These are phyloP conservation scores for Brassica cretica DNA, from an alignment of 345 rosid species.

Conservation along the genomic window DNA sequence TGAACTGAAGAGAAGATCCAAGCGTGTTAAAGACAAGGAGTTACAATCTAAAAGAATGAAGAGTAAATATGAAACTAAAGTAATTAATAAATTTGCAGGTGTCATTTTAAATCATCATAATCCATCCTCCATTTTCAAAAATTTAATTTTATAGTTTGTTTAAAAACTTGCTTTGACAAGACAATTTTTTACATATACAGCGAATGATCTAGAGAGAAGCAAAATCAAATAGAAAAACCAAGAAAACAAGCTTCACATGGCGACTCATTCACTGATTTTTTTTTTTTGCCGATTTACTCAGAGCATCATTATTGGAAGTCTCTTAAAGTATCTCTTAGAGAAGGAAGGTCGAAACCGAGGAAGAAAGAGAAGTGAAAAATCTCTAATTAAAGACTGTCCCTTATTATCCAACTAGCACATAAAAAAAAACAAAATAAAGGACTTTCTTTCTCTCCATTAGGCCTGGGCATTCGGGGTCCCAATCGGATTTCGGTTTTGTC, in stretches of 20 bases:
- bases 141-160: not conserved
- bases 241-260: slow-evolving; percentile 39
- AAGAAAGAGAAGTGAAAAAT: too few species aligned
- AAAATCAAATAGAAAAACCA: slow-evolving; percentile 13
- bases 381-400: too few species aligned
- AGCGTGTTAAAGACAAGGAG: not conserved
- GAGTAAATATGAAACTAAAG: not conserved
- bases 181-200: not conserved
- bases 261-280: slow-evolving; percentile 18
- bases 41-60: not conserved
- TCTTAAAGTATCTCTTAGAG: too few species aligned
- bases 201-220: slow-evolving; percentile 1
- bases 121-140: not conserved
- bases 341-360: too few species aligned
- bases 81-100: not conserved
- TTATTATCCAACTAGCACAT: too few species aligned
- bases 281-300: too few species aligned
- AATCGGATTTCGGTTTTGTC: too few species aligned
- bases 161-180: not conserved
- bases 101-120: not conserved
- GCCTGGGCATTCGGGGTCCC: too few species aligned
- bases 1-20: not conserved
- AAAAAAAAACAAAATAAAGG: too few species aligned
- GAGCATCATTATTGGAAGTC: too few species aligned
- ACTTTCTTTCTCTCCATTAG: too few species aligned